A percentile compares a stretch with the other conserved stretches of the same genome.
These are phyloP conservation scores for Venturia aucupariae DNA, from an alignment of 2,329 filamentous ascomycete genomes.

Conservation along the genomic window DNA sequence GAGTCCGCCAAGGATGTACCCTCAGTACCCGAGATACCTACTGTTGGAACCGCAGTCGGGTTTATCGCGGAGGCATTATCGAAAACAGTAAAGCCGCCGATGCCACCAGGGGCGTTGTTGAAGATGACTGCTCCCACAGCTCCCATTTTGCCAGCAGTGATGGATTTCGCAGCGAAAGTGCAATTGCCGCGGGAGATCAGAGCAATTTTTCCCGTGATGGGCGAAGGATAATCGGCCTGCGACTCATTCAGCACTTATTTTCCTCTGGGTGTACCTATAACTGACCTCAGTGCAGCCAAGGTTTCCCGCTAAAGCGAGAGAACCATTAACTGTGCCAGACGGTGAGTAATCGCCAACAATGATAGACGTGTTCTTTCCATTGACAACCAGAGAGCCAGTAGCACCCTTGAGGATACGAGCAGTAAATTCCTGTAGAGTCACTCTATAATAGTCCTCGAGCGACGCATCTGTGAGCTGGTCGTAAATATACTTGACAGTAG, in stretches of 20 bases:
- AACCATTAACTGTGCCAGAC: constrained; percentile 22
- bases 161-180: constrained; percentile 62
- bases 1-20: constrained; percentile 48
- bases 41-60: constrained; percentile 52
- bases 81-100: constrained; percentile 56
- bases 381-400: constrained; percentile 19
- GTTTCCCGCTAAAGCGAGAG: constrained; percentile 23
- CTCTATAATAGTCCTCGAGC: constrained; percentile 29
- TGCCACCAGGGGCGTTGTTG: constrained; percentile 55
- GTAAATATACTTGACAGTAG: constrained; percentile 31
- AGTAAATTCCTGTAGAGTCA: constrained; percentile 24
- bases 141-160: constrained; percentile 57
- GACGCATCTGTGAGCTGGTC: constrained; percentile 24
- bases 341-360: constrained; percentile 19
- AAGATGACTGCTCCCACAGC: constrained; percentile 65
- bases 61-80: constrained; percentile 15
- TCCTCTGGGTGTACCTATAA: not conserved
- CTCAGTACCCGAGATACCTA: constrained; percentile 53
- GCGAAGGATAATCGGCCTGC: constrained; percentile 52
- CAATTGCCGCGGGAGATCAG: constrained; percentile 63
- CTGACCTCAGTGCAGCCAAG: constrained; percentile 26
- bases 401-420: constrained; percentile 21
- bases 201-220: constrained; percentile 55
- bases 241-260: not conserved
- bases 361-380: constrained; percentile 20